Evolutionary conservation across 257 asterid species (phyloP).

Genomic region (Marsdenia floribunda): DNA sequence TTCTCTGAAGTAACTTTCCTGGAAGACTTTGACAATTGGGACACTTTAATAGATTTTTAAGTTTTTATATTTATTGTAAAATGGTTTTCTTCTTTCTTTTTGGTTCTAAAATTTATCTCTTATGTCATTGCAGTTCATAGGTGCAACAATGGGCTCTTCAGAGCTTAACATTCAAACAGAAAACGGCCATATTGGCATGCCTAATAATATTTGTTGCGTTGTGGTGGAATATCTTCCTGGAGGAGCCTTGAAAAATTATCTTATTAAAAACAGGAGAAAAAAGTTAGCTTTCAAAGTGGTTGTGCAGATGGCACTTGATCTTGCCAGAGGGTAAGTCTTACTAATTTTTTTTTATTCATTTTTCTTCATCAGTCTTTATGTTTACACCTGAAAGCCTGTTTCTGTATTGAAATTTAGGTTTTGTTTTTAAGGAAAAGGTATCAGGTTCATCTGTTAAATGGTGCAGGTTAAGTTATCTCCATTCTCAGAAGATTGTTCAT

Average conservation of each 20-base stretch:
- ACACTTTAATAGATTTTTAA: too few relatives aligned
- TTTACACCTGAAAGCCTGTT: background rate
- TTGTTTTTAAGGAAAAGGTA: background rate
- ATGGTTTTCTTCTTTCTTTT: background rate
- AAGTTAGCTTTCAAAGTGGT: constrained; percentile 81
- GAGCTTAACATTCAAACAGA: constrained; percentile 74
- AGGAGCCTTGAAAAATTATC: constrained; percentile 74
- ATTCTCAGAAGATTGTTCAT: constrained; percentile 75
- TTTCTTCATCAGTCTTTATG: background rate
- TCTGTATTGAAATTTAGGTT: background rate
- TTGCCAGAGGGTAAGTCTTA: constrained; percentile 64
- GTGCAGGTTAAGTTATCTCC: constrained; percentile 75
- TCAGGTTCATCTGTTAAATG: constrained; percentile 14
- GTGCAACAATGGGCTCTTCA: constrained; percentile 88
- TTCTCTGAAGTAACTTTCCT: too few relatives aligned
- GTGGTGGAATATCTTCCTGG: constrained; percentile 85
- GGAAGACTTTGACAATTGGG: background rate
- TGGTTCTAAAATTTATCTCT: constrained; percentile 4
- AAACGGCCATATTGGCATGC: constrained; percentile 79
- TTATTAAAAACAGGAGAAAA: constrained; percentile 67
- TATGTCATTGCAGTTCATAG: constrained; percentile 61
- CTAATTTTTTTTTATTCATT: background rate
- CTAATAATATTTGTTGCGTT: constrained; percentile 72
- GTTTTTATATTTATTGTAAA: background rate
- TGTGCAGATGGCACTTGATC: constrained; percentile 77